Percentiles rank a stretch among this genome's conserved stretches.
phyloP scores from a whole-genome alignment of 495 filamentous ascomycete genomes.

The Staphylotrichum longicolle region DNA sequence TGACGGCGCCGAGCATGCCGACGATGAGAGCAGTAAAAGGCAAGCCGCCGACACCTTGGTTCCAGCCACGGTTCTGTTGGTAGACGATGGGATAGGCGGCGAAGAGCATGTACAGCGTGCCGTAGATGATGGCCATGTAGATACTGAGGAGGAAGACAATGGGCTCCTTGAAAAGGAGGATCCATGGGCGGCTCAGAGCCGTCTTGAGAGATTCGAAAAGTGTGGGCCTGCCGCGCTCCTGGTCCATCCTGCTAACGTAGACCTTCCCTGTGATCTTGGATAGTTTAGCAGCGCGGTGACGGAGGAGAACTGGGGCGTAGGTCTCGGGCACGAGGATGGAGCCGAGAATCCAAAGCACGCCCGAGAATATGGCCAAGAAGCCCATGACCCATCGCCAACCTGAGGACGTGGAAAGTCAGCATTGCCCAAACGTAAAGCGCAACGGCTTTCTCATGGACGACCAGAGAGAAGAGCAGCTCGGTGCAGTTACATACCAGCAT shows the following conservation, averaged over 20 bases:
- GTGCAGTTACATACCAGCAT: conserved; percentile 32
- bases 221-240: conserved; percentile 53
- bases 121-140: conserved; percentile 75
- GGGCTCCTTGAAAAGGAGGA: conserved; percentile 74
- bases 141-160: conserved; percentile 77
- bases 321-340: conserved; percentile 75
- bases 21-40: conserved; percentile 77
- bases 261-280: conserved; percentile 66
- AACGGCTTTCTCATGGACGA: too few species aligned
- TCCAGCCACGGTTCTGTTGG: conserved; percentile 64
- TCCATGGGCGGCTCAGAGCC: conserved; percentile 64
- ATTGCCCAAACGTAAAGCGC: too few species aligned
- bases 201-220: conserved; percentile 46
- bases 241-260: conserved; percentile 52
- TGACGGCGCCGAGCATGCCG: conserved; percentile 67
- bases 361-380: conserved; percentile 65
- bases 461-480: conserved; percentile 22
- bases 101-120: conserved; percentile 86
- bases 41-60: conserved; percentile 68
- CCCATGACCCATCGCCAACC: conserved; percentile 71
- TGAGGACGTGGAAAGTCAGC: neutral
- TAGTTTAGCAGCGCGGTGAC: conserved; percentile 62
- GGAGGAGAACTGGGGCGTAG: conserved; percentile 68
- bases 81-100: conserved; percentile 85
- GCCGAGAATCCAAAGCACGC: conserved; percentile 59